Percentiles rank a stretch among this genome's conserved stretches.
Evolutionary conservation across 2,329 filamentous ascomycete genomes (phyloP).

Genomic region (Dothideomycetes sp.): DNA sequence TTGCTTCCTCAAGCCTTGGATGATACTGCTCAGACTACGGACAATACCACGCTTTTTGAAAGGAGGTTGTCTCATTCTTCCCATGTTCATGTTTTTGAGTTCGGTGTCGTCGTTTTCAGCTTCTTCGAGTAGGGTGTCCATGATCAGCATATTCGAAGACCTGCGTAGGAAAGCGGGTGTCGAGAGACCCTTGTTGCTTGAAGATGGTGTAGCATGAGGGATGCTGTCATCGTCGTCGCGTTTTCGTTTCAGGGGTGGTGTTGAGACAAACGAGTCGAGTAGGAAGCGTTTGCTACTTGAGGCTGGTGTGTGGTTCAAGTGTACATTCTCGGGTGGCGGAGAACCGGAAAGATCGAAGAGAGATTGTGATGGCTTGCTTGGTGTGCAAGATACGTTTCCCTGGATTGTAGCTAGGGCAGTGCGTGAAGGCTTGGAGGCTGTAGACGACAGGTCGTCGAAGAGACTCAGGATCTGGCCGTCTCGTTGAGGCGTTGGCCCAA

Average conservation of each 20-base stretch:
- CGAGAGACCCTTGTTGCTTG: conserved; percentile 39
- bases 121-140: conserved; percentile 50
- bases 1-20: conserved; percentile 59
- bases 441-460: conserved; percentile 60
- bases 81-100: conserved; percentile 2
- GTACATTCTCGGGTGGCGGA: conserved; percentile 6
- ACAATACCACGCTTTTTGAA: conserved; percentile 44
- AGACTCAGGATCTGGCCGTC: conserved; percentile 69
- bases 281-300: conserved; percentile 52
- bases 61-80: conserved; percentile 21
- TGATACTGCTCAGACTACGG: conserved; percentile 63
- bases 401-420: conserved; percentile 25
- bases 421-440: conserved; percentile 32
- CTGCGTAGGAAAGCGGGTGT: conserved; percentile 64
- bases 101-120: conserved; percentile 36
- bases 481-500: conserved; percentile 72
- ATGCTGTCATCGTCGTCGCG: conserved; percentile 27
- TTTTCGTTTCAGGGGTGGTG: conserved; percentile 44
- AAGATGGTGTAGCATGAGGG: conserved; percentile 59
- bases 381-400: conserved; percentile 30
- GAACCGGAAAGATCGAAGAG: conserved; percentile 3
- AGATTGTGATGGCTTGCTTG: conserved; percentile 26
- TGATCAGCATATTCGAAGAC: conserved; percentile 31
- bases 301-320: conserved; percentile 36
- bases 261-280: conserved; percentile 54